These are phyloP conservation scores for Cornus florida DNA, from an alignment of 148 eudicot genomes.

Conservation along the genomic window DNA sequence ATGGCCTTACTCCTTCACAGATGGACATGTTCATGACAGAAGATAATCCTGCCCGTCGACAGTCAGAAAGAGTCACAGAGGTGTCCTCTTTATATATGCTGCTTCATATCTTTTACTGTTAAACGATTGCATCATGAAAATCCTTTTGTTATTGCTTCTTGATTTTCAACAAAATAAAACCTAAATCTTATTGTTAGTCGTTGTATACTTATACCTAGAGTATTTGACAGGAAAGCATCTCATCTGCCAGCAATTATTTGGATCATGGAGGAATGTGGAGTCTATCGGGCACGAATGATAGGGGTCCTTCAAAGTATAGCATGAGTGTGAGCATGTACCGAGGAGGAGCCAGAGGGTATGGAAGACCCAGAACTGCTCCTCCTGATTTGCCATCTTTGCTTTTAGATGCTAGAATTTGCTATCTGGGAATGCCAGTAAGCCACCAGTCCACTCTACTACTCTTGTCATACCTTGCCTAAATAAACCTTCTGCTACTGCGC, in stretches of 20 bases:
- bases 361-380: slow-evolving; percentile 70
- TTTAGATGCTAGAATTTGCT: slow-evolving; percentile 72
- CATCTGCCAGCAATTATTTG: slow-evolving; percentile 58
- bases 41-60: slow-evolving; percentile 67
- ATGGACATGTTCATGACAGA: slow-evolving; percentile 90
- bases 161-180: neutral
- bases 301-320: slow-evolving; percentile 65
- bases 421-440: slow-evolving; percentile 88
- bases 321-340: slow-evolving; percentile 81
- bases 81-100: slow-evolving; percentile 29
- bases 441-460: neutral
- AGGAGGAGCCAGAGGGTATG: slow-evolving; percentile 60
- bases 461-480: neutral
- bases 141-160: slow-evolving; percentile 7
- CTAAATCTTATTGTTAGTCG: neutral
- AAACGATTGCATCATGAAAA: neutral
- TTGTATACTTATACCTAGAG: neutral
- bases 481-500: neutral
- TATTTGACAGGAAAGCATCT: slow-evolving; percentile 60
- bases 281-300: slow-evolving; percentile 43
- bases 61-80: slow-evolving; percentile 74
- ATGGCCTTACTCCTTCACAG: slow-evolving; percentile 77
- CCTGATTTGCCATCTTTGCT: slow-evolving; percentile 89
- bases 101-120: neutral
- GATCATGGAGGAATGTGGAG: slow-evolving; percentile 70